Evolutionary conservation across 208 protist genomes (phyloP).

Genomic region (Phytomonas sp.): DNA sequence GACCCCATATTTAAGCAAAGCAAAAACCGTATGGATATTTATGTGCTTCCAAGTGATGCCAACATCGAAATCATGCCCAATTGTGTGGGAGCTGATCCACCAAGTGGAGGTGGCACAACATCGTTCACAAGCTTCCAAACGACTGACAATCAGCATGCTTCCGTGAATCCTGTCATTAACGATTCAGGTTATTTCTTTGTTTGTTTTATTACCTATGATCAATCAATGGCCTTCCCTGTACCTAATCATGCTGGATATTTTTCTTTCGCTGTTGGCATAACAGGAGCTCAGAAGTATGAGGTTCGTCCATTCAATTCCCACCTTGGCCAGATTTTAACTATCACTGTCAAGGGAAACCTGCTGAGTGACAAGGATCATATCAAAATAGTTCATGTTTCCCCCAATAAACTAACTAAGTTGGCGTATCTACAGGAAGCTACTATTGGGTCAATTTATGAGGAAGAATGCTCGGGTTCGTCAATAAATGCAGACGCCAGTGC

Average conservation of each 20-base stretch:
- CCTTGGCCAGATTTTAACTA: conserved; percentile 52
- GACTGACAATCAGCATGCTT: conserved; percentile 31
- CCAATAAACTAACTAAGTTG: conserved; percentile 15
- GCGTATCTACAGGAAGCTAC: background rate
- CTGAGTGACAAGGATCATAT: conserved; percentile 57
- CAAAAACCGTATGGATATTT: conserved; percentile 9
- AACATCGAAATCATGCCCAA: conserved; percentile 21
- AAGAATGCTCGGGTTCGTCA: conserved; percentile 37
- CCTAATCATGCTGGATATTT: conserved; percentile 59
- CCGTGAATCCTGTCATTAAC: conserved; percentile 42
- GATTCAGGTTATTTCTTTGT: conserved; percentile 67
- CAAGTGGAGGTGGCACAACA: conserved; percentile 30
- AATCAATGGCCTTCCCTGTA: conserved; percentile 44
- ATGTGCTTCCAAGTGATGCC: background rate
- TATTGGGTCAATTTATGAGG: conserved; percentile 17
- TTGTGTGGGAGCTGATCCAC: conserved; percentile 28
- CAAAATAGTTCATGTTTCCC: conserved; percentile 53
- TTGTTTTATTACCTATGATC: conserved; percentile 71
- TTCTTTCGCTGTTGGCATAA: conserved; percentile 73
- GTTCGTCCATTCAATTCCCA: conserved; percentile 49
- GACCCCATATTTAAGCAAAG: conserved; percentile 53
- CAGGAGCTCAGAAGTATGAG: conserved; percentile 68
- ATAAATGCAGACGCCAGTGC: conserved; percentile 54
- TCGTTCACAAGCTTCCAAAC: conserved; percentile 63
- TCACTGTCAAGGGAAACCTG: conserved; percentile 64